These are phyloP conservation scores for Thelonectria rubi DNA, from an alignment of 2,329 filamentous ascomycete species.

Conservation along the genomic window DNA sequence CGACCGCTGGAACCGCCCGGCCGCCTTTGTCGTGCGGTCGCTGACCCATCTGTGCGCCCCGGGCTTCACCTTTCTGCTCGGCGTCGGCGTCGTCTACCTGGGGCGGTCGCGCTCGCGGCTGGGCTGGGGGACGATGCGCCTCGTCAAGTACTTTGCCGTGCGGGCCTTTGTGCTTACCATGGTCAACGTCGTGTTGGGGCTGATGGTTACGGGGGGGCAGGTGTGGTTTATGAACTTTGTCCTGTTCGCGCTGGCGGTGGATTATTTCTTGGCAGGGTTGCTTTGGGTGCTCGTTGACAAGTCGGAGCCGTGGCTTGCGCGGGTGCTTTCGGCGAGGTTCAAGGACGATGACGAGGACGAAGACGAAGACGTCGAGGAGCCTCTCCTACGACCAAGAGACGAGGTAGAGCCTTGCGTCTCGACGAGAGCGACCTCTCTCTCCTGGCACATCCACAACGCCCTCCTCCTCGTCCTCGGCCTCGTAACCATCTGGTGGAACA, in stretches of 20 bases:
- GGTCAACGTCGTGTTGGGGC: conserved; percentile 46
- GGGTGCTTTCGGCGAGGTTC: conserved; percentile 33
- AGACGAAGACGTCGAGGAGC: conserved; percentile 42
- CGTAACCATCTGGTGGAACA: conserved; percentile 57
- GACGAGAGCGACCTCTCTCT: conserved; percentile 35
- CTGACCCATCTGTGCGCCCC: conserved; percentile 57
- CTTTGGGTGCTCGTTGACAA: conserved; percentile 51
- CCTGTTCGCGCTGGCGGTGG: conserved; percentile 55
- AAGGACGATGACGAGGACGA: conserved; percentile 23
- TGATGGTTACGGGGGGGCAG: conserved; percentile 45
- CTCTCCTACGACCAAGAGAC: conserved; percentile 39
- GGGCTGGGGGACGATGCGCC: conserved; percentile 49
- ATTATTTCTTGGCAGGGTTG: conserved; percentile 55
- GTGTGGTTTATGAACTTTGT: conserved; percentile 56
- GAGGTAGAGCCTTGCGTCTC: conserved; percentile 9
- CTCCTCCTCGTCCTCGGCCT: conserved; percentile 46
- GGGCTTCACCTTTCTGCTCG: conserved; percentile 57
- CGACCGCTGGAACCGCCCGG: conserved; percentile 49
- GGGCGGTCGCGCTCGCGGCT: conserved; percentile 52
- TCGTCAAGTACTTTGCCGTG: conserved; percentile 51
- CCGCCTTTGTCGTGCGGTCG: conserved; percentile 51
- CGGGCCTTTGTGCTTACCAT: conserved; percentile 49
- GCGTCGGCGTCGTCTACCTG: conserved; percentile 57
- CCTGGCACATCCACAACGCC: conserved; percentile 54
- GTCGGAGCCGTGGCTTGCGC: conserved; percentile 48